phyloP scores from a whole-genome alignment of 1,284 basidiomycete genomes.

The Leccinum subspadiceum region DNA sequence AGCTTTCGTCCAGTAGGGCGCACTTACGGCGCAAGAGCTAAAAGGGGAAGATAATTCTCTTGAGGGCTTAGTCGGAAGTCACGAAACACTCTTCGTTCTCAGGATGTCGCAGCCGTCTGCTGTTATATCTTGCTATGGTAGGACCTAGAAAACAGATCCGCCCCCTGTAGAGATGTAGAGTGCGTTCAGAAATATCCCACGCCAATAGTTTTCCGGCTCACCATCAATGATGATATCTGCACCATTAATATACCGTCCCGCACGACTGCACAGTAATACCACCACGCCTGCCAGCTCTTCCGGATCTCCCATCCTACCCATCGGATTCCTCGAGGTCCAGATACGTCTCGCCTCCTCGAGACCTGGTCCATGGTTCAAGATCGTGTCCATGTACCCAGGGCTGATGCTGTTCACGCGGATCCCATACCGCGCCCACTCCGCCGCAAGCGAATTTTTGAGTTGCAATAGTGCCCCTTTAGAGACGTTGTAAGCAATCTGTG shows the following conservation, averaged over 20 bases:
- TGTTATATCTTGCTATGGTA: background rate
- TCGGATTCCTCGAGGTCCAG: slow-evolving; percentile 40
- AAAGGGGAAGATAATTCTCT: background rate
- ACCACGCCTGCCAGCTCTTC: slow-evolving; percentile 40
- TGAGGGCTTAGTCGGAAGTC: background rate
- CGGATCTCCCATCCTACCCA: slow-evolving; percentile 43
- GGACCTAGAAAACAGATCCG: slow-evolving; percentile 22
- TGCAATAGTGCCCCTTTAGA: slow-evolving; percentile 30
- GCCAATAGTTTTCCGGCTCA: slow-evolving; percentile 15
- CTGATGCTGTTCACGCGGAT: slow-evolving; percentile 44
- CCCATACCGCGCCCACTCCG: slow-evolving; percentile 42
- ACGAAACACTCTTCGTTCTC: background rate
- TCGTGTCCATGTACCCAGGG: slow-evolving; percentile 46
- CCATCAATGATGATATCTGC: slow-evolving; percentile 42
- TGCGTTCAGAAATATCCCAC: background rate
- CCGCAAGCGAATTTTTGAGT: slow-evolving; percentile 30
- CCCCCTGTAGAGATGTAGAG: slow-evolving; percentile 18
- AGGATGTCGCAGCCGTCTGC: background rate
- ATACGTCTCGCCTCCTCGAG: slow-evolving; percentile 31
- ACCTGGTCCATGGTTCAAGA: slow-evolving; percentile 37
- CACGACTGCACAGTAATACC: slow-evolving; percentile 40
- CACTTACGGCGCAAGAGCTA: slow-evolving; percentile 4
- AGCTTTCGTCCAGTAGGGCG: background rate
- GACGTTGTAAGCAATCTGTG: slow-evolving; percentile 35
- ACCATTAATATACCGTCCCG: slow-evolving; percentile 45